phyloP scores from a whole-genome alignment of 257 asterid genomes.

The Prunella vulgaris region DNA sequence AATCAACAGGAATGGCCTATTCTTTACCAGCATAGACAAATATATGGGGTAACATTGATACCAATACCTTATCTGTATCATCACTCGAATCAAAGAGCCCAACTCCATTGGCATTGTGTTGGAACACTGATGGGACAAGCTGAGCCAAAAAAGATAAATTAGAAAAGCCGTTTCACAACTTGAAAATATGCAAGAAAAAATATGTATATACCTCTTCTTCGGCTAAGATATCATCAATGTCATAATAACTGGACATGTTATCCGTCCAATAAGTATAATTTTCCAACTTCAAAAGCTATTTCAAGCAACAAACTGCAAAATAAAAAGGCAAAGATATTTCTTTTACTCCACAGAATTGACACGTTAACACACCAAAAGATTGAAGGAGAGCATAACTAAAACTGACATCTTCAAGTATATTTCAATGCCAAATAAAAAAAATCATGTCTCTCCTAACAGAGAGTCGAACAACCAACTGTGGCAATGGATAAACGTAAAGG shows the following conservation, averaged over 20 bases:
- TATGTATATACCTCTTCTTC: slow-evolving; percentile 80
- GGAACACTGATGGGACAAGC: slow-evolving; percentile 76
- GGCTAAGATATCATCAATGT: slow-evolving; percentile 79
- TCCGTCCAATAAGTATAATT: neutral
- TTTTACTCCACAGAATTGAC: neutral
- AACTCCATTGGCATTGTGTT: slow-evolving; percentile 64
- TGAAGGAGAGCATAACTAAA: neutral
- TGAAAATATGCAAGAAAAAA: neutral
- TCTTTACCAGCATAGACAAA: neutral
- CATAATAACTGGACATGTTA: slow-evolving; percentile 70
- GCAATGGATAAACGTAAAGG: no score
- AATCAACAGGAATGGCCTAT: neutral
- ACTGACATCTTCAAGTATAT: neutral
- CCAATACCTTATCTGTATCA: slow-evolving; percentile 57
- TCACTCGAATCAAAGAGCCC: slow-evolving; percentile 82
- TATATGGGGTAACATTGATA: neutral
- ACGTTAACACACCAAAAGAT: neutral
- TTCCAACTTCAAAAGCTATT: neutral
- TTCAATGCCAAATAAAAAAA: no score
- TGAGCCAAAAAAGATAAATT: slow-evolving; percentile 17
- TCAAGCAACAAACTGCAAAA: slow-evolving; percentile 9
- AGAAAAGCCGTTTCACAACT: slow-evolving; percentile 7
- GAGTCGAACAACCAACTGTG: no score
- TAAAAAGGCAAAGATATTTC: neutral
- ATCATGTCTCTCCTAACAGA: no score